Evolutionary conservation across 139 green algal species (phyloP), one percentile per base, ranked within the genome.

Genomic region (Zygnema cylindricum): DNA sequence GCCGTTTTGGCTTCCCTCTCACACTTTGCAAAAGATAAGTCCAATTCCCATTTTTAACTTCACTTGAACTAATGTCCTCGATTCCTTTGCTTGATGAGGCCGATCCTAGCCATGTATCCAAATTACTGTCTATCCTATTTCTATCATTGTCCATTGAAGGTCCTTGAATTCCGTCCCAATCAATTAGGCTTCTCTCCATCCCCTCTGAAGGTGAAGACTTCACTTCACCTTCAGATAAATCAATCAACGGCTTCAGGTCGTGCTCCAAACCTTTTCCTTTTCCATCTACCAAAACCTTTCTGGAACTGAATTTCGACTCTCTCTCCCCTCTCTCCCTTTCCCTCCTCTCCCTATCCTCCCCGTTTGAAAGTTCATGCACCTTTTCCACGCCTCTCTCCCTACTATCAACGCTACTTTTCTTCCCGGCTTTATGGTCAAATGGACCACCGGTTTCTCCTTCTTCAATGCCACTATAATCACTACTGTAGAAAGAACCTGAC

Each of bases 1-100:
- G 42, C 77, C 77, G 57, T 41, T 16, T 75, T 25, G 77, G 49
- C 3, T 54, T 25, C 77, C 42, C 77, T 54, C 16, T 54, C 11
- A 77, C 7, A 25, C 33, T 54, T 39, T 39, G 7, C 77, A 85
- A 39, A 16, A n/a, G 16, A 54, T 3, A 25, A 11, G 71, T 11
- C 39, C 71, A 79, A 79, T 79, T 79, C 71, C 71, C 71, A 49
- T 3, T 79, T n/a, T n/a, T n/a, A 25, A 43, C 39, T 25, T 79
- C 11, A 3, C 7, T 16, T 25, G 7, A 25, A 63, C 16, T 63
- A 25, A 63, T 63, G 49, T 16, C 16, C 16, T 7, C 7, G 16
- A 63, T 63, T 7, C 7, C 49, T 63, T 16, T 63, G 49, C 16
- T 63, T 63, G 49, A 63, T 63, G 49, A 16, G 7, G 7, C 49